phyloP scores from a whole-genome alignment of 1,139 yeast species.

The Geotrichum bryndzae region DNA sequence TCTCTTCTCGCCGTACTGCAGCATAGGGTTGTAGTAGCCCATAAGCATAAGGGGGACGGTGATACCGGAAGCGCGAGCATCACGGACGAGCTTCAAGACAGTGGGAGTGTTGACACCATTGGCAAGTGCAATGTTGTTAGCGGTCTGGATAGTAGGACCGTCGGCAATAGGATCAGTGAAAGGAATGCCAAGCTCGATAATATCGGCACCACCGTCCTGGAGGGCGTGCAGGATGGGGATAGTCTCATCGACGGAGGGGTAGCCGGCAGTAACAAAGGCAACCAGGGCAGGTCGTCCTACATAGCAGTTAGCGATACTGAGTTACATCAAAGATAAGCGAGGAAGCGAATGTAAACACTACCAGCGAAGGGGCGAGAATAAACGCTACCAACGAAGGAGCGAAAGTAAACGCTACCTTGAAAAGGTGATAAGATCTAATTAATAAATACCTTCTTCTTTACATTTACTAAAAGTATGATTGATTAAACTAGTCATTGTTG shows the following conservation, averaged over 20 bases:
- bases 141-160: conserved; percentile 91
- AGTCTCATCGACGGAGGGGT: conserved; percentile 82
- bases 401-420: not conserved
- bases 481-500: conserved; percentile 55
- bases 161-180: conserved; percentile 99
- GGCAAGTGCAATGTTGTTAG: conserved; percentile 64
- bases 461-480: conserved; percentile 69
- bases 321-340: not conserved
- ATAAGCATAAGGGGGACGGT: conserved; percentile 82
- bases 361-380: not conserved
- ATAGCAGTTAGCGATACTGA: not conserved
- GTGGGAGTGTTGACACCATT: conserved; percentile 71
- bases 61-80: conserved; percentile 79
- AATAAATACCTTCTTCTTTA: conserved; percentile 46
- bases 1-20: conserved; percentile 82
- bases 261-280: conserved; percentile 92
- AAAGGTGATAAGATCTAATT: not conserved
- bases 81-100: conserved; percentile 61
- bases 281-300: conserved; percentile 76
- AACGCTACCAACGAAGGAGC: not conserved
- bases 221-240: conserved; percentile 78
- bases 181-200: conserved; percentile 92
- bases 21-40: conserved; percentile 97
- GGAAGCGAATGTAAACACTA: not conserved
- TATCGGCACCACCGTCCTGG: conserved; percentile 93